Base-by-base conservation (phyloP, 2,329 filamentous ascomycete species). In the Aspergillus chevalieri region DNA sequence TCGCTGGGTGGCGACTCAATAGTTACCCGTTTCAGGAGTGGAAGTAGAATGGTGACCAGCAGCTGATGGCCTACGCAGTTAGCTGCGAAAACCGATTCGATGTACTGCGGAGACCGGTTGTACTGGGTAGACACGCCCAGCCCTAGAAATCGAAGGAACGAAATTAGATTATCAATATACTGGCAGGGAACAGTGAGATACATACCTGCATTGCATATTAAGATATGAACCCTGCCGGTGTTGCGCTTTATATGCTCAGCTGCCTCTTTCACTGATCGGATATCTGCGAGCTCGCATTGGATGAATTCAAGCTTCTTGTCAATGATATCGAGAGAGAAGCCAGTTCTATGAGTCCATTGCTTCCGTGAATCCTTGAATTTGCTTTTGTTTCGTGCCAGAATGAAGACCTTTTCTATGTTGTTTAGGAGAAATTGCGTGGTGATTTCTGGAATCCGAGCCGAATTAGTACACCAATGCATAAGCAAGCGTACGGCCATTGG, bases 1-100 rank as follows among this genome's bases (percentile, higher is more conserved):
- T 72, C 58, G 2, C 57, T 44, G 6, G 77, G 60, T 41, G 43
- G 47, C 4, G 65, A 44, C 2, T 44, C 39, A 14, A 55, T 49
- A 2, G 56, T 58, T 7, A 28, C 15, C 2, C 50, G 39, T 33
- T 58, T 57, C 24, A 66, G 43, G n/a, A 61, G 50, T 0, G 74
- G 69, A 3, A 61, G 61, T 3, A 81, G 66, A 3, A 79, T 68
- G 47, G 74, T 72, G 57, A 77, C 75, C 0, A 80, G 68, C 2
- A 79, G 60, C 12, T 75, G 71, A 54, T 80, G 75, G 4, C 77
- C 77, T 39, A 79, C 66, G 52, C 79, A 75, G 49, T 70, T 75
- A 53, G 78, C 66, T 4, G 65, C 75, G 54, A 81, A 81, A 6
- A 72, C 75, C 28, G 59, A 55, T 56, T 80, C 78, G 38, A 78